These are phyloP conservation scores for Drechslera avenae DNA, from an alignment of 2,329 filamentous ascomycete genomes.

Conservation along the genomic window DNA sequence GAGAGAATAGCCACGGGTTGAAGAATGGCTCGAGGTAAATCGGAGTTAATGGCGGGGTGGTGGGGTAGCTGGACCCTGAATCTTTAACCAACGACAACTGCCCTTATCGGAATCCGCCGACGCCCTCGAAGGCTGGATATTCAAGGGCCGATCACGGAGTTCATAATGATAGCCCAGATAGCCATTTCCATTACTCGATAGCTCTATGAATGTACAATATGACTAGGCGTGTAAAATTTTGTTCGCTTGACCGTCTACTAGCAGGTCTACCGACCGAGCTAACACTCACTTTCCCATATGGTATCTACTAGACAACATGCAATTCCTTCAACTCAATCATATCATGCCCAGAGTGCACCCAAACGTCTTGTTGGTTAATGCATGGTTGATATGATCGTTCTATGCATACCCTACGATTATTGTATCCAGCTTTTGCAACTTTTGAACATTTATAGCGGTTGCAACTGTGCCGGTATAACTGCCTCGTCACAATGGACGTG, in stretches of 20 bases:
- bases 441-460: not conserved
- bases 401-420: constrained; percentile 5
- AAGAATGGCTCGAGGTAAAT: constrained; percentile 2
- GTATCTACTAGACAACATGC: not conserved
- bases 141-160: constrained; percentile 20
- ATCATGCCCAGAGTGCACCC: no score
- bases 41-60: constrained; percentile 19
- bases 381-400: constrained; percentile 2
- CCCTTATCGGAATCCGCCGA: constrained; percentile 23
- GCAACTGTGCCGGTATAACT: not conserved
- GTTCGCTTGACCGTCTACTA: no score
- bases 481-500: not conserved
- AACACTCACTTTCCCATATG: no score
- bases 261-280: no score
- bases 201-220: not conserved
- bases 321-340: not conserved
- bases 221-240: no score
- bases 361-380: not conserved
- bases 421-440: constrained; percentile 4
- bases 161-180: constrained; percentile 8
- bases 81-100: constrained; percentile 1
- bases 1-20: constrained; percentile 1
- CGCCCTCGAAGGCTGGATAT: constrained; percentile 8
- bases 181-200: constrained; percentile 2
- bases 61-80: constrained; percentile 25